Percentiles rank a stretch among this genome's conserved stretches.
phyloP scores from a whole-genome alignment of 2,329 filamentous ascomycete species.

The Fusarium miscanthi region DNA sequence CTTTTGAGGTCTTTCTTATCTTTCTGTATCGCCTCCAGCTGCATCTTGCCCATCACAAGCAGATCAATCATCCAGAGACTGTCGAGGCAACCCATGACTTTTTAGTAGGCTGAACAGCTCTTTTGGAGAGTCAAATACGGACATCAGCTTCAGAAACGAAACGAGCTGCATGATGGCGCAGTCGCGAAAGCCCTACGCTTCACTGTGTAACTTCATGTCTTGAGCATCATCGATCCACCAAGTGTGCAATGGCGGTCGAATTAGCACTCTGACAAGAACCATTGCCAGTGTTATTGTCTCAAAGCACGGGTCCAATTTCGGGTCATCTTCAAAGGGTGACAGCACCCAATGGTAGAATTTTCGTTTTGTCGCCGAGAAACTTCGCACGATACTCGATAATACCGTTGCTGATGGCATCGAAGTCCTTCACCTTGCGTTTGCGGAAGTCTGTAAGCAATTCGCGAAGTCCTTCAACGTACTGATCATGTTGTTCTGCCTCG shows the following conservation, averaged over 20 bases:
- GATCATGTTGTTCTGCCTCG: conserved; percentile 68
- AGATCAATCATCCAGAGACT: conserved; percentile 13
- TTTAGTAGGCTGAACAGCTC: conserved; percentile 16
- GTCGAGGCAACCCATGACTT: not conserved
- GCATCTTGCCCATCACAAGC: not conserved
- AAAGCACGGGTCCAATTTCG: not conserved
- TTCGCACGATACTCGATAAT: conserved; percentile 74
- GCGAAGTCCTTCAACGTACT: conserved; percentile 72
- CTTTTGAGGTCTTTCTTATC: not conserved
- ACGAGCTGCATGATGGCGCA: conserved; percentile 2
- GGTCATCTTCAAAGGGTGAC: conserved; percentile 51
- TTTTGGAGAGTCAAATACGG: conserved; percentile 25
- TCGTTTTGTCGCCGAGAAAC: conserved; percentile 72
- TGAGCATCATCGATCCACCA: conserved; percentile 4
- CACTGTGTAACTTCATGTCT: not conserved
- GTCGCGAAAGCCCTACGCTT: conserved; percentile 2
- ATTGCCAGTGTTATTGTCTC: conserved; percentile 26
- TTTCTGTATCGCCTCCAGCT: not conserved
- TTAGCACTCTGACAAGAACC: conserved; percentile 14
- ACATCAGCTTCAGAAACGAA: not conserved
- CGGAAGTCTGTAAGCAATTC: conserved; percentile 70
- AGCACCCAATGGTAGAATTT: conserved; percentile 68
- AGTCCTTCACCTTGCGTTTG: conserved; percentile 70
- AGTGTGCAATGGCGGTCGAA: conserved; percentile 40
- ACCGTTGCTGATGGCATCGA: conserved; percentile 72